phyloP scores from a whole-genome alignment of 106 monocot genomes.

The Apostasia ramifera region DNA sequence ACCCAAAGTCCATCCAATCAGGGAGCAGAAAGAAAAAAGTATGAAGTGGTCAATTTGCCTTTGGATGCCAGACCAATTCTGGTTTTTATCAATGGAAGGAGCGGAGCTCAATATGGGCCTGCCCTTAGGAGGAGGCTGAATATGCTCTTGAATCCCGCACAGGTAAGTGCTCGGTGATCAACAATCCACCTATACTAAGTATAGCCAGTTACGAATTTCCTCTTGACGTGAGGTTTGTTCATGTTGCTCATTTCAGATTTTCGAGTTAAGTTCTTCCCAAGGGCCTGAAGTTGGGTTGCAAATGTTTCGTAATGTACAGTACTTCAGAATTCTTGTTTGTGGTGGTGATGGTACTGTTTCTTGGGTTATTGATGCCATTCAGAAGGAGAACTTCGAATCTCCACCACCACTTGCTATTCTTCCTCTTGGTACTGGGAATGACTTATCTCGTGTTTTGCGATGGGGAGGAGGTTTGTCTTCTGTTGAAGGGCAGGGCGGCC shows the following conservation, averaged over 20 bases:
- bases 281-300: conserved; percentile 82
- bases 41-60: conserved; percentile 56
- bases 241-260: conserved; percentile 38
- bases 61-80: conserved; percentile 75
- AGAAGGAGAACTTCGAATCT: conserved; percentile 75
- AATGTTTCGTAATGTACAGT: conserved; percentile 55
- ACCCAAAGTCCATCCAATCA: conserved; percentile 9
- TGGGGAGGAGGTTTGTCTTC: conserved; percentile 89
- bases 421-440: conserved; percentile 97
- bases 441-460: conserved; percentile 66
- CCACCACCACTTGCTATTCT: conserved; percentile 93
- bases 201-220: not conserved
- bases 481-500: conserved; percentile 62
- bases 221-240: not conserved
- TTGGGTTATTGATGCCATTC: conserved; percentile 96
- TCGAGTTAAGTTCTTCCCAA: conserved; percentile 65
- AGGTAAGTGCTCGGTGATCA: conserved; percentile 37
- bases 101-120: conserved; percentile 71
- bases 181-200: not conserved
- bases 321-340: conserved; percentile 85
- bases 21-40: conserved; percentile 25
- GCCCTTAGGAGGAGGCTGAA: conserved; percentile 73
- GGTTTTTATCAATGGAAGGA: conserved; percentile 86
- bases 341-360: conserved; percentile 93
- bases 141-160: conserved; percentile 81